Evolutionary conservation across 2,329 filamentous ascomycete species (phyloP).

Genomic region (Monosporascus ibericus): DNA sequence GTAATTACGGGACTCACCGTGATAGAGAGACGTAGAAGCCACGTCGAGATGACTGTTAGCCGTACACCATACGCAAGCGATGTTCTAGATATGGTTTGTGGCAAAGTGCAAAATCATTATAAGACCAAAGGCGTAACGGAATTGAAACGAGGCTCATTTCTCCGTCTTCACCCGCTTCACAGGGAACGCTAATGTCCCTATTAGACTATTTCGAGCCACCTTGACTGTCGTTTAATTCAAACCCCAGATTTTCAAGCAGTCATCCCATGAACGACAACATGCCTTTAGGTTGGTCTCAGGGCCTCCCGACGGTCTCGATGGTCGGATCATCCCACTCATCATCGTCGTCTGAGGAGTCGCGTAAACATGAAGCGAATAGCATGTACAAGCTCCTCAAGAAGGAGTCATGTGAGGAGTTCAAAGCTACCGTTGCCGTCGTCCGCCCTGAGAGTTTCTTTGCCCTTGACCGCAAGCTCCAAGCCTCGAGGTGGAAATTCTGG

Average conservation of each 20-base stretch:
- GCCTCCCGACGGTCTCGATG: neutral
- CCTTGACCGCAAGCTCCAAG: neutral
- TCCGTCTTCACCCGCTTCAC: neutral
- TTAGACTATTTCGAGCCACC: neutral
- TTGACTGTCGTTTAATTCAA: neutral
- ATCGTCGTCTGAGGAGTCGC: neutral
- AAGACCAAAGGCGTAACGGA: neutral
- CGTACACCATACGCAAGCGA: neutral
- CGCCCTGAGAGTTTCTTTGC: neutral
- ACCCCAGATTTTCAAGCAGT: neutral
- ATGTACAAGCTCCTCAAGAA: conserved; percentile 1
- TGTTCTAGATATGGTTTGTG: neutral
- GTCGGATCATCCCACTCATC: neutral
- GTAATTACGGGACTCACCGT: neutral
- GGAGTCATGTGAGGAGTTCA: neutral
- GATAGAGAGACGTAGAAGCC: neutral
- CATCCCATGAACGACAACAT: neutral
- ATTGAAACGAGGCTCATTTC: neutral
- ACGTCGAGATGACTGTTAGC: neutral
- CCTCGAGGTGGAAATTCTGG: conserved; percentile 2
- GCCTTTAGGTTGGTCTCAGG: neutral
- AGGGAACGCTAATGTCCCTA: neutral
- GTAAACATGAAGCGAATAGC: neutral
- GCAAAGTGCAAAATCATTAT: neutral
- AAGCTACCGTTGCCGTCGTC: neutral